Evolutionary conservation across 768 basidiomycete species (phyloP).

Genomic region (Nidularia pulvinata): DNA sequence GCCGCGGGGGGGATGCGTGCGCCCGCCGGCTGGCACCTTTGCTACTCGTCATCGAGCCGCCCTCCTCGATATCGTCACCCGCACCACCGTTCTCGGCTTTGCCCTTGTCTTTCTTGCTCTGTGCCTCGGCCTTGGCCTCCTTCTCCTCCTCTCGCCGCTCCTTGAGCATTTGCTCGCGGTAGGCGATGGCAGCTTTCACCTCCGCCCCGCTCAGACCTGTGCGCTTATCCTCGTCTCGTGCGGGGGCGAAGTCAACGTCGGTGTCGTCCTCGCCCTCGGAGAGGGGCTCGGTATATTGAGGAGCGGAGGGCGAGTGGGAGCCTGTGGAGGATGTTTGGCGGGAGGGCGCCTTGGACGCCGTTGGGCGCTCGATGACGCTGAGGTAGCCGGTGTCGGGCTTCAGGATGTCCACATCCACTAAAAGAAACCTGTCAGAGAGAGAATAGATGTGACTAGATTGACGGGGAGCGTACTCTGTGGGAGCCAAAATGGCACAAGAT

Average conservation of each 20-base stretch:
- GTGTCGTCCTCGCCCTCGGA: slow-evolving; percentile 97
- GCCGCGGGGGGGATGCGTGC: slow-evolving; percentile 28
- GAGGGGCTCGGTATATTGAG: slow-evolving; percentile 79
- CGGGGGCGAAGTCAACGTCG: slow-evolving; percentile 61
- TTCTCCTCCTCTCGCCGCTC: slow-evolving; percentile 31
- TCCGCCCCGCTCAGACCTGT: slow-evolving; percentile 74
- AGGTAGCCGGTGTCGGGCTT: slow-evolving; percentile 87
- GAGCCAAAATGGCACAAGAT: slow-evolving; percentile 98
- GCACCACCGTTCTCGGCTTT: slow-evolving; percentile 7
- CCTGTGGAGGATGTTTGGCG: slow-evolving; percentile 43
- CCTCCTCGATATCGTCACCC: not conserved
- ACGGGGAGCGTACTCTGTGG: slow-evolving; percentile 71
- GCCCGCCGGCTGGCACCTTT: not conserved
- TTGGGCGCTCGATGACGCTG: slow-evolving; percentile 75
- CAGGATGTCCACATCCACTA: slow-evolving; percentile 94
- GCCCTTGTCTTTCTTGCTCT: slow-evolving; percentile 16
- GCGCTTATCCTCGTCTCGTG: slow-evolving; percentile 80
- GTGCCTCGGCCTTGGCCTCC: slow-evolving; percentile 10
- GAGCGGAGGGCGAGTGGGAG: slow-evolving; percentile 37
- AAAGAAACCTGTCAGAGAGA: not conserved
- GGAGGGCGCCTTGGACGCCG: slow-evolving; percentile 45
- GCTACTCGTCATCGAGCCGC: not conserved
- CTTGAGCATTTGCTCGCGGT: slow-evolving; percentile 80
- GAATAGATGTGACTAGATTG: not conserved
- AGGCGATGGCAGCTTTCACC: slow-evolving; percentile 84